Conservation (phyloP, 805 yeast genomes). For the Candida sonorensis region DNA sequence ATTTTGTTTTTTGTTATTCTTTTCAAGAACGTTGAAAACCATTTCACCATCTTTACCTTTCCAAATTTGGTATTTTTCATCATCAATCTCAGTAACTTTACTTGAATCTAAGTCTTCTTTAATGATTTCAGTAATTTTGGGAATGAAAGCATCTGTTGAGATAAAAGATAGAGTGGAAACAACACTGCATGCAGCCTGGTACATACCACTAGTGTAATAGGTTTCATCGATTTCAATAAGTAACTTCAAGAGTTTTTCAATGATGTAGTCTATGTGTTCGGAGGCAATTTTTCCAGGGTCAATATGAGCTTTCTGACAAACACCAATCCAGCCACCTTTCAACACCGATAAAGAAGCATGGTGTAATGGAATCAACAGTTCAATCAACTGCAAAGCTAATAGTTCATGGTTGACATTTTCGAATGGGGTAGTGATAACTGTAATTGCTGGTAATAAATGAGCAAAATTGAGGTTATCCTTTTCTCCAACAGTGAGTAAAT, state of each 20-base stretch:
- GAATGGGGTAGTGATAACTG: slow-evolving; percentile 29
- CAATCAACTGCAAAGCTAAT: slow-evolving; percentile 29
- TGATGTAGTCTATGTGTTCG: slow-evolving; percentile 17
- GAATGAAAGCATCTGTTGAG: slow-evolving; percentile 49
- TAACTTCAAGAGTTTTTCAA: slow-evolving; percentile 15
- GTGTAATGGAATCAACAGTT: slow-evolving; percentile 39
- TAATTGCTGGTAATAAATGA: slow-evolving; percentile 30
- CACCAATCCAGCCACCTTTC: slow-evolving; percentile 68
- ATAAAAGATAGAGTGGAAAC: slow-evolving; percentile 49
- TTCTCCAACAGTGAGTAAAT: slow-evolving; percentile 11
- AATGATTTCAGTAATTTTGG: slow-evolving; percentile 40
- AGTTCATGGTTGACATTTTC: slow-evolving; percentile 16
- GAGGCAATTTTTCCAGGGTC: slow-evolving; percentile 61
- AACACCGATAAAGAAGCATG: slow-evolving; percentile 28
- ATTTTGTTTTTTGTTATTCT: slow-evolving; percentile 32
- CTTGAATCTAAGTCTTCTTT: slow-evolving; percentile 33
- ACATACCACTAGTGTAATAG: slow-evolving; percentile 36
- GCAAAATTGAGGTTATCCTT: slow-evolving; percentile 17
- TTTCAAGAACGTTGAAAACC: slow-evolving; percentile 56
- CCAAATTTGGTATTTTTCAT: slow-evolving; percentile 56
- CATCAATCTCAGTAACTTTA: slow-evolving; percentile 34
- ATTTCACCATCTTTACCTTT: slow-evolving; percentile 60
- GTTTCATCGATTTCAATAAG: slow-evolving; percentile 9
- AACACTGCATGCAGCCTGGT: slow-evolving; percentile 44
- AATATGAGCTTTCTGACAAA: slow-evolving; percentile 48